phyloP scores from a whole-genome alignment of 352 stramenopile species.

The Phytophthora meadii region DNA sequence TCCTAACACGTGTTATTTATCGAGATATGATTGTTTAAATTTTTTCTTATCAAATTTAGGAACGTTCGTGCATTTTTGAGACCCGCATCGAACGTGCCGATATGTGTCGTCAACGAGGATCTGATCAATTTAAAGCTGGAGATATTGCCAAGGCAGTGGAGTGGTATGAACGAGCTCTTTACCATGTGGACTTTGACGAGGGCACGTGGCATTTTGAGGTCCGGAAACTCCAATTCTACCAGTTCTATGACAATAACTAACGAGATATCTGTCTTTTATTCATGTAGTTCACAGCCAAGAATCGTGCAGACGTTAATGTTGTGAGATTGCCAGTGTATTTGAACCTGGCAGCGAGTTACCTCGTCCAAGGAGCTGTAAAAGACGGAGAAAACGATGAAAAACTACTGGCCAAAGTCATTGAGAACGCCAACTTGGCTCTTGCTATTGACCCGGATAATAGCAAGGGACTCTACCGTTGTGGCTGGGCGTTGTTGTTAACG shows the following conservation, averaged over 20 bases:
- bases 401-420: conserved; percentile 53
- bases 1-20: conserved; percentile 13
- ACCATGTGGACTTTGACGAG: conserved; percentile 87
- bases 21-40: conserved; percentile 11
- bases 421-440: conserved; percentile 76
- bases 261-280: background rate
- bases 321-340: conserved; percentile 81
- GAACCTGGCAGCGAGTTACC: conserved; percentile 82
- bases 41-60: conserved; percentile 37
- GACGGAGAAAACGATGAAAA: conserved; percentile 42
- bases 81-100: conserved; percentile 73
- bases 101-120: conserved; percentile 73
- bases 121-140: conserved; percentile 59
- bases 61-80: conserved; percentile 88
- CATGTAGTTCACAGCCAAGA: conserved; percentile 70
- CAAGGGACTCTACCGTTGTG: conserved; percentile 86
- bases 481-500: conserved; percentile 61
- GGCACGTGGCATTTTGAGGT: conserved; percentile 89
- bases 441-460: conserved; percentile 77
- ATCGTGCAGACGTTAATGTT: conserved; percentile 74
- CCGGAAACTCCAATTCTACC: background rate
- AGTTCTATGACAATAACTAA: background rate
- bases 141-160: conserved; percentile 52
- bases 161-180: conserved; percentile 83
- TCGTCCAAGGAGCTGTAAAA: conserved; percentile 49